phyloP scores from a whole-genome alignment of 108 stramenopile genomes.

The Fragilaria radians region DNA sequence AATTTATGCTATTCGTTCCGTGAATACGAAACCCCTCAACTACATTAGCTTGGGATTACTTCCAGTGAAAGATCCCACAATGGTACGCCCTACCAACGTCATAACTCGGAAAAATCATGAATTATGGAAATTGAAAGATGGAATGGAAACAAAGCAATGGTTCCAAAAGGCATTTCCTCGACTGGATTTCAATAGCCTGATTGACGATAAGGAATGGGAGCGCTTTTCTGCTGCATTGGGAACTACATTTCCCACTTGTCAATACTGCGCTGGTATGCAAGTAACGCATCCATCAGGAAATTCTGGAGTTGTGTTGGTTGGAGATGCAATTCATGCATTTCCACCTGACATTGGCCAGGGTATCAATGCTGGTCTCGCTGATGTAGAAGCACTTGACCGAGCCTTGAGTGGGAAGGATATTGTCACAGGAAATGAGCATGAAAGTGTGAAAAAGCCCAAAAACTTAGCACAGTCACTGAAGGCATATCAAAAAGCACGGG shows the following conservation, averaged over 20 bases:
- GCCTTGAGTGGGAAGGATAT: slow-evolving; percentile 30
- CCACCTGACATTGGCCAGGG: slow-evolving; percentile 89
- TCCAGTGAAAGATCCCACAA: slow-evolving; percentile 38
- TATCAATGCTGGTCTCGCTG: slow-evolving; percentile 78
- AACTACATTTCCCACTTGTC: slow-evolving; percentile 47
- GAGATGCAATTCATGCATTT: slow-evolving; percentile 86
- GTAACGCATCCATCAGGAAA: slow-evolving; percentile 23
- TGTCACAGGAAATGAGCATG: background rate
- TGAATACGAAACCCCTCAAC: background rate
- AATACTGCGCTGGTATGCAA: slow-evolving; percentile 36
- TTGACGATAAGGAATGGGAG: slow-evolving; percentile 50
- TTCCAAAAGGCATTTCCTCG: slow-evolving; percentile 60
- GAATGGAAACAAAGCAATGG: slow-evolving; percentile 30
- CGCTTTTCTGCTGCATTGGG: slow-evolving; percentile 59
- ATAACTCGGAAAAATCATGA: slow-evolving; percentile 52
- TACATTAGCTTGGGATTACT: slow-evolving; percentile 37
- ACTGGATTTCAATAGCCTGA: slow-evolving; percentile 22
- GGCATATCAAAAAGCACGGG: slow-evolving; percentile 16
- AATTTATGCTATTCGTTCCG: slow-evolving; percentile 9
- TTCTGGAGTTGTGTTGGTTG: slow-evolving; percentile 51
- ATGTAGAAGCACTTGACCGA: slow-evolving; percentile 57
- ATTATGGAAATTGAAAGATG: slow-evolving; percentile 43
- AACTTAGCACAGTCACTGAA: slow-evolving; percentile 8
- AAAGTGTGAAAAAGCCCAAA: background rate
- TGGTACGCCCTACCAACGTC: slow-evolving; percentile 48